A percentile compares a stretch with the other conserved stretches of the same genome.
Evolutionary conservation across 169 alveolate genomes (phyloP).

Genomic region (Eimeria acervulina): DNA sequence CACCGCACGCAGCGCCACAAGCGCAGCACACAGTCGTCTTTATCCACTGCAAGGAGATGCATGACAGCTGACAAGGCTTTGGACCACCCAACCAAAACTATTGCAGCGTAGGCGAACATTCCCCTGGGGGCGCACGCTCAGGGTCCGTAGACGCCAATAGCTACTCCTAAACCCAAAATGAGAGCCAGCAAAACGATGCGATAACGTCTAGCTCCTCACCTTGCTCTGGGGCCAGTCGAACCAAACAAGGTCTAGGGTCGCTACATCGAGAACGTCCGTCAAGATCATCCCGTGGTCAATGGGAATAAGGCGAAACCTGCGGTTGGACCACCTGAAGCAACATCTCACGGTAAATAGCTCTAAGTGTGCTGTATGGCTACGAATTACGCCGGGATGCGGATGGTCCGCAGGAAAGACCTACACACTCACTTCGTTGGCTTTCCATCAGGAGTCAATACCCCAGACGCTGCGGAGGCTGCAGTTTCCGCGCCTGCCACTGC

Average conservation of each 20-base stretch:
- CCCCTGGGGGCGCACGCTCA: neutral
- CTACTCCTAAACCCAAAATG: neutral
- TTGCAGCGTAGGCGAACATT: neutral
- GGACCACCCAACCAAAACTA: neutral
- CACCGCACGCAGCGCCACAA: neutral
- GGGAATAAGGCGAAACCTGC: constrained; percentile 97
- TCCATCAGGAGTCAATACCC: constrained; percentile 87
- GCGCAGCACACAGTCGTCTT: neutral
- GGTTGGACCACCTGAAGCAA: constrained; percentile 63
- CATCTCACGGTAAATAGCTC: constrained; percentile 35
- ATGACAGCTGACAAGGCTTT: neutral
- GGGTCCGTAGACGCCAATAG: neutral
- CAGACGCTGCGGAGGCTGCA: constrained; percentile 67
- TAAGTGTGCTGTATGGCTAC: neutral
- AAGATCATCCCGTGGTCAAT: constrained; percentile 99
- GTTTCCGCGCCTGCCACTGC: constrained; percentile 67
- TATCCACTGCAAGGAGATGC: neutral
- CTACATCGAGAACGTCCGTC: constrained; percentile 98
- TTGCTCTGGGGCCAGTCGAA: constrained; percentile 98
- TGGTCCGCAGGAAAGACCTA: neutral
- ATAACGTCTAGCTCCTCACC: constrained; percentile 77
- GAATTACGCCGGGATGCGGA: neutral
- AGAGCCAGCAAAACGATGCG: neutral
- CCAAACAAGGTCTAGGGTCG: constrained; percentile 99
- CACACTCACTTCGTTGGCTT: constrained; percentile 85